Conservation (phyloP, 352 stramenopile genomes). For the Globisporangium megalacanthum region DNA sequence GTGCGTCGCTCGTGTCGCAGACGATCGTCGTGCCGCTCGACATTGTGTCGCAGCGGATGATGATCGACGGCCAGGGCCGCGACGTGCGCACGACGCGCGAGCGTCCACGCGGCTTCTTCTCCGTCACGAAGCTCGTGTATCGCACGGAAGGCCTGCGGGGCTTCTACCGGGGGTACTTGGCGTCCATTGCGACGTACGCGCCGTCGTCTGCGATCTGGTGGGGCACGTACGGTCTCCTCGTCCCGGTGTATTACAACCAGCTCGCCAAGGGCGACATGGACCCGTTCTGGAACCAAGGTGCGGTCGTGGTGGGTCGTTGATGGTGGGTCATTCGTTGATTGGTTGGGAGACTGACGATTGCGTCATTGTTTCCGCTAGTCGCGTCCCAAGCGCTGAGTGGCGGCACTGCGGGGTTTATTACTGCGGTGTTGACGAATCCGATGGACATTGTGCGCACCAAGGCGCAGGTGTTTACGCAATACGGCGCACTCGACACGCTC, state of each 20-base stretch:
- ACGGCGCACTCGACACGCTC: constrained; percentile 72
- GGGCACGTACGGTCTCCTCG: constrained; percentile 79
- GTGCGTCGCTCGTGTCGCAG: constrained; percentile 78
- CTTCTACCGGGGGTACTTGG: constrained; percentile 82
- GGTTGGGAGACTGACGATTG: not conserved
- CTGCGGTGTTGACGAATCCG: constrained; percentile 76
- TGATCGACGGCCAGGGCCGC: constrained; percentile 77
- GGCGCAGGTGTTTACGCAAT: constrained; percentile 82
- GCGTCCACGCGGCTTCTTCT: constrained; percentile 47
- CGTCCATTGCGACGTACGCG: constrained; percentile 83
- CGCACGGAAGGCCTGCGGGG: constrained; percentile 57
- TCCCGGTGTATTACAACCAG: constrained; percentile 62
- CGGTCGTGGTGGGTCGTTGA: not conserved
- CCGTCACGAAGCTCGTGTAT: constrained; percentile 60
- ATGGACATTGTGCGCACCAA: constrained; percentile 88
- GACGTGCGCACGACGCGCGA: constrained; percentile 54
- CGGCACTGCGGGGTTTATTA: constrained; percentile 72
- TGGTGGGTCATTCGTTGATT: not conserved
- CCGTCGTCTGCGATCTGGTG: constrained; percentile 86
- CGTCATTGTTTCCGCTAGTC: constrained; percentile 25
- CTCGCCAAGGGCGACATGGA: constrained; percentile 57
- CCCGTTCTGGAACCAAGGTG: constrained; percentile 82
- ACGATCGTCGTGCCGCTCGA: constrained; percentile 84
- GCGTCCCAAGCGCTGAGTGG: constrained; percentile 72
- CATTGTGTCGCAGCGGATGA: constrained; percentile 88